Conservation (phyloP, 208 protist species). For the Lotmaria passim region DNA sequence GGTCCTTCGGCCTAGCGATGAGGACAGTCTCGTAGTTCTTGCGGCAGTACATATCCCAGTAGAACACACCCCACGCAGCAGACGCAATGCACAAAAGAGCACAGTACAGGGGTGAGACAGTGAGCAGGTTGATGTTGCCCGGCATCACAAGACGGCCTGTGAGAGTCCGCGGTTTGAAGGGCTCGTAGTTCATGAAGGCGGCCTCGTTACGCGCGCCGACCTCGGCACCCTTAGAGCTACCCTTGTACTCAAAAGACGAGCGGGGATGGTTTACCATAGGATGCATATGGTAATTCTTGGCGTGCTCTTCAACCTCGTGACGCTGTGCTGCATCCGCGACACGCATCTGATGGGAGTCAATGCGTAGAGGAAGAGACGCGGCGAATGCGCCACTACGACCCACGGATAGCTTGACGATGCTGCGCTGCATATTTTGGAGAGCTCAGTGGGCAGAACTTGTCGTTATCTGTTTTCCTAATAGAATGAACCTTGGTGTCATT, state of each 20-base stretch:
- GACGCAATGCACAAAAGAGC: conserved; percentile 57
- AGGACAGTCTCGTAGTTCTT: conserved; percentile 84
- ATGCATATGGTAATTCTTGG: conserved; percentile 64
- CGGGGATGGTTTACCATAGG: conserved; percentile 66
- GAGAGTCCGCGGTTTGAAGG: conserved; percentile 58
- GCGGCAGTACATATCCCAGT: conserved; percentile 87
- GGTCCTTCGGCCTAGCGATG: conserved; percentile 66
- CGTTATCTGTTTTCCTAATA: not conserved
- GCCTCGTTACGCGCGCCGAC: conserved; percentile 89
- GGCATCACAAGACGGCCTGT: conserved; percentile 73
- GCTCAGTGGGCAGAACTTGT: conserved; percentile 13
- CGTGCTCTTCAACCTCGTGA: conserved; percentile 37
- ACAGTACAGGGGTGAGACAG: conserved; percentile 76
- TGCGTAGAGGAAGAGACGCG: conserved; percentile 33
- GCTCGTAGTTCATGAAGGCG: conserved; percentile 86
- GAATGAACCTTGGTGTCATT: not conserved
- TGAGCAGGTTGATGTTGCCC: conserved; percentile 77
- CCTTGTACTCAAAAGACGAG: conserved; percentile 73
- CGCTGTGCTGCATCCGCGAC: conserved; percentile 40
- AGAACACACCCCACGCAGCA: conserved; percentile 80
- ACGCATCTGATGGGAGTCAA: conserved; percentile 30
- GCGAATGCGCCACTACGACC: conserved; percentile 35
- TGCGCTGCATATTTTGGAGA: conserved; percentile 53
- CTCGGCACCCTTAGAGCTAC: conserved; percentile 80
- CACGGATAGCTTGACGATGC: conserved; percentile 37